Evolutionary conservation across 2,329 filamentous ascomycete genomes (phyloP), one percentile per base, ranked within the genome.

Genomic region (Aspergillus awamori): DNA sequence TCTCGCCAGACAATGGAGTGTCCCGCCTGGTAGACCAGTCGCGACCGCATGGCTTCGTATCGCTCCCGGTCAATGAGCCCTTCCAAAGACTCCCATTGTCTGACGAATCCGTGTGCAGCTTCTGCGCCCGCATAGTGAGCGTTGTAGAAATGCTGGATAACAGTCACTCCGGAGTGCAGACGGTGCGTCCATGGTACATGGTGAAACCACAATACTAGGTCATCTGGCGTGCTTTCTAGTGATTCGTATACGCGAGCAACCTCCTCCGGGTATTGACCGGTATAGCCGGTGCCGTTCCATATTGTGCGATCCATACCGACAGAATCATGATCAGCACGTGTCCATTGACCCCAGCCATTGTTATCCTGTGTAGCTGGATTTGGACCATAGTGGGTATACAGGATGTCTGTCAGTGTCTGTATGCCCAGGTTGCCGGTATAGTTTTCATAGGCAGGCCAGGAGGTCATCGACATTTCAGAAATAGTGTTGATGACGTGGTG

Each of bases 281-380:
- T 77, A 63, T 82, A 87, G 0, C 86, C 85, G 0, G 89, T 91
- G 8, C 89, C 89, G 57, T 89, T 91, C 61, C 76, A 79, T 0
- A 89, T 84, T 0, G 89, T 91, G 10, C 89, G 83, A 67, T 91
- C 89, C 88, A 91, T 91, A 0, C 89, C 89, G 58, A 91, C 85
- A 4, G 79, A 80, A 20, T 77, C 66, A 0, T 72, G 70, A 62
- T 89, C 85, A 0, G 88, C 88, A 4, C 89, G 84, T 0, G 88
- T 90, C 87, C 89, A 91, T 70, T 90, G 88, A 8, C 89, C 88
- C 86, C 86, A 91, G 2, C 83, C 83, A 65, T 90, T 91, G 67
- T 81, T 80, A 64, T 91, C 89, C 69, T 88, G 86, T 0, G 85
- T 86, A 8, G 82, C 84, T 1, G 89, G 87, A 60, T 87, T 89